phyloP scores from a whole-genome alignment of 2,329 filamentous ascomycete species.

The Hirsutella minnesotensis region DNA sequence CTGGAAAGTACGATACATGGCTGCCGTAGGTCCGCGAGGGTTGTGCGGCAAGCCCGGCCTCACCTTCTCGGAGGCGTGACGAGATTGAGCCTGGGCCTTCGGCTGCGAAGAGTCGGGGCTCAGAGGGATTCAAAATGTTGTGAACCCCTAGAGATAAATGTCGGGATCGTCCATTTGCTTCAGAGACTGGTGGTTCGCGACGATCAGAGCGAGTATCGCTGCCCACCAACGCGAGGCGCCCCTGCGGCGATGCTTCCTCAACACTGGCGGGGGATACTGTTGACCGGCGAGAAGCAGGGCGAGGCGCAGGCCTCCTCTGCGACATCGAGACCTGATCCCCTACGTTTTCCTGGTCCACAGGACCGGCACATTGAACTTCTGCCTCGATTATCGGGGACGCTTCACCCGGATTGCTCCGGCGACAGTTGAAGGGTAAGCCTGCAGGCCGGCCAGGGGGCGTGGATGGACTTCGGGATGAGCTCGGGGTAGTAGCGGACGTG shows the following conservation, averaged over 20 bases:
- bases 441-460: slow-evolving; percentile 19
- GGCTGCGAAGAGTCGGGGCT: slow-evolving; percentile 11
- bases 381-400: slow-evolving; percentile 9
- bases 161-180: slow-evolving; percentile 12
- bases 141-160: slow-evolving; percentile 21
- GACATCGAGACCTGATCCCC: slow-evolving; percentile 54
- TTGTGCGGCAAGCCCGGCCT: slow-evolving; percentile 9
- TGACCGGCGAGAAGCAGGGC: slow-evolving; percentile 39
- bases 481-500: slow-evolving; percentile 18
- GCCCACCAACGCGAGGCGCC: slow-evolving; percentile 8
- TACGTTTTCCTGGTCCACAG: slow-evolving; percentile 35
- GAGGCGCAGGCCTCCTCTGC: slow-evolving; percentile 46
- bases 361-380: slow-evolving; percentile 45
- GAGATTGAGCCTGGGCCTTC: slow-evolving; percentile 8
- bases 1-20: slow-evolving; percentile 12
- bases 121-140: slow-evolving; percentile 26
- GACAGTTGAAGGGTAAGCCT: slow-evolving; percentile 10
- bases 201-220: slow-evolving; percentile 12
- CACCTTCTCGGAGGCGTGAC: slow-evolving; percentile 6
- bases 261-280: slow-evolving; percentile 31
- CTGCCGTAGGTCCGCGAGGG: slow-evolving; percentile 10
- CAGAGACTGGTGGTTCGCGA: slow-evolving; percentile 9
- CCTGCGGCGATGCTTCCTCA: slow-evolving; percentile 14
- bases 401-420: slow-evolving; percentile 11
- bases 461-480: slow-evolving; percentile 22